Evolutionary conservation across 176 grass and related monocot genomes (phyloP).

Genomic region (Paspalum vaginatum): DNA sequence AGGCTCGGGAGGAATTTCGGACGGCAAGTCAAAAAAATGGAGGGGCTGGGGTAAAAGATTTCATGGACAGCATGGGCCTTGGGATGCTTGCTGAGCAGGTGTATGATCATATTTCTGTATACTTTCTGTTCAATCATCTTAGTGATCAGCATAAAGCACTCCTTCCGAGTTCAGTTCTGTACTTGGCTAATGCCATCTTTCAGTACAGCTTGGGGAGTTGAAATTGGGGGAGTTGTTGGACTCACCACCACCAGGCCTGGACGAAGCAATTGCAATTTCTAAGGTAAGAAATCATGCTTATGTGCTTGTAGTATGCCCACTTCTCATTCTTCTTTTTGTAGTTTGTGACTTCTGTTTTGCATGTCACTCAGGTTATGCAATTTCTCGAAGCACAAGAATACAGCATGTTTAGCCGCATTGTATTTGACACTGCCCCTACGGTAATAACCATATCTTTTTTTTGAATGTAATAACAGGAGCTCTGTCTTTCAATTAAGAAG

Average conservation of each 20-base stretch:
- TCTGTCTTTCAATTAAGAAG: no score
- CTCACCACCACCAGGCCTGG: constrained; percentile 86
- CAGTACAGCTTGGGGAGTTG: constrained; percentile 80
- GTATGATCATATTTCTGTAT: constrained; percentile 20
- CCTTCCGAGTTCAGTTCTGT: constrained; percentile 13
- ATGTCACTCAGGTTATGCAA: constrained; percentile 84
- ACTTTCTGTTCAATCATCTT: neutral
- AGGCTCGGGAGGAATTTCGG: constrained; percentile 87
- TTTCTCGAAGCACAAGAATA: constrained; percentile 91
- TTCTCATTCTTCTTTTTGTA: neutral
- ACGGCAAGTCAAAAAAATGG: constrained; percentile 74
- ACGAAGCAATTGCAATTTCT: constrained; percentile 99
- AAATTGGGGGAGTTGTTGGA: constrained; percentile 93
- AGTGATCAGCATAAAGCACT: constrained; percentile 6
- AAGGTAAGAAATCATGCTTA: constrained; percentile 48
- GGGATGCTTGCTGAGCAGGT: constrained; percentile 92
- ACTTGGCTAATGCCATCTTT: constrained; percentile 36
- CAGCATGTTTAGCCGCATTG: constrained; percentile 91
- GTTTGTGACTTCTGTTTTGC: constrained; percentile 22
- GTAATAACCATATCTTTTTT: constrained; percentile 63
- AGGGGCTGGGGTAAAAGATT: constrained; percentile 86
- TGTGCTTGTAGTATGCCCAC: neutral
- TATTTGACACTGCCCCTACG: constrained; percentile 96
- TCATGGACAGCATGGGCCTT: constrained; percentile 97
- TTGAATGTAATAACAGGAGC: no score